Base-by-base conservation (phyloP, 2,329 filamentous ascomycete species). In the Aspergillus pseudoviridinutans region DNA sequence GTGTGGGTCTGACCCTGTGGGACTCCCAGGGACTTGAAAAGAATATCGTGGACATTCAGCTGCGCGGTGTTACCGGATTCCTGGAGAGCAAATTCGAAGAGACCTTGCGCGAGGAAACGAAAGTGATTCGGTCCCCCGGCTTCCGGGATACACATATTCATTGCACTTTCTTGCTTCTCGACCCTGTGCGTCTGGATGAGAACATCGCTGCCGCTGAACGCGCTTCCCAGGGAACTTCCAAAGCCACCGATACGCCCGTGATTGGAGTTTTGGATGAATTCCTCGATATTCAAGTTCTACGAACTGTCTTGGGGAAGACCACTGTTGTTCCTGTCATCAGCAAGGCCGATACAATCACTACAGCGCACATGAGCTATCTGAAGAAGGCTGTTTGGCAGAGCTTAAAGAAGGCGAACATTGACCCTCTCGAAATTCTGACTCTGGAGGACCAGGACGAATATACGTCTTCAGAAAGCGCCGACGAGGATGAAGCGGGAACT, bases 41-140 rank as follows among this genome's bases (percentile, higher is more conserved):
- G 82, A 94, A 91, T 68, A 85, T 97, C 38, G 92, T 97, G 53
- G 94, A 97, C 73, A 84, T 97, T 63, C 94, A 99, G 76, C 81
- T 99, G 64, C 87, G 92, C 60, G 91, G 96, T 72, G 92, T 97
- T 80, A 88, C 89, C 35, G 84, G 88, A 8, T 99, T 99, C 78
- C 80, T 99, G 58, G 94, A 99, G 80, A 93, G 89, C 80, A 97
- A 97, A 75, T 99, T 99, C 66, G 93, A 99, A 74, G 94, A 99
- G 70, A 97, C 94, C 0, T 96, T 99, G 72, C 86, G 86, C 51
- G 94, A 99, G 77, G 94, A 99, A 79, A 96, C 96, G 84, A 97
- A 97, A 80, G 92, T 99, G 50, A 83, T 97, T 61, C 89, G 94
- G 68, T 92, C 92, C 54, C 93, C 94, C 27, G 93, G 92, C 56